phyloP scores from a whole-genome alignment of 164 flowering plant species.

The Macadamia tetraphylla region DNA sequence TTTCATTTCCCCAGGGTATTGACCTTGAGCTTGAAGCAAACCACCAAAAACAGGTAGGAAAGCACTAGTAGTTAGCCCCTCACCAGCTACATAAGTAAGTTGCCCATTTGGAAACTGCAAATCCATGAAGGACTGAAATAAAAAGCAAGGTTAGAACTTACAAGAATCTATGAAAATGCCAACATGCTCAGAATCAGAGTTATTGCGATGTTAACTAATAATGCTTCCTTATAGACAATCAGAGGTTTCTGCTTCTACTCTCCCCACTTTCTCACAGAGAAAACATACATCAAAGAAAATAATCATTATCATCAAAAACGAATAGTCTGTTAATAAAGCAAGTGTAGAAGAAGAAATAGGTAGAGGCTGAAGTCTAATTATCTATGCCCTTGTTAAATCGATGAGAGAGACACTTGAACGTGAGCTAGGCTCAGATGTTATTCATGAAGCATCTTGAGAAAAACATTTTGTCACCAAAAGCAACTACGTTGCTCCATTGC shows the following conservation, averaged over 20 bases:
- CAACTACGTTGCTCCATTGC: no score
- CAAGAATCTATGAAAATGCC: neutral
- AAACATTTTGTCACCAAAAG: no score
- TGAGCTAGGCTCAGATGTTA: no score
- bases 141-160: slow-evolving; percentile 6
- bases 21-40: slow-evolving; percentile 94
- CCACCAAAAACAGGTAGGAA: slow-evolving; percentile 87
- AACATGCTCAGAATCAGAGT: neutral
- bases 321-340: no score
- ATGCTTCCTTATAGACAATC: neutral
- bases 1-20: slow-evolving; percentile 89
- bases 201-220: neutral
- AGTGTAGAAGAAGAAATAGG: no score
- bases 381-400: no score
- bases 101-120: slow-evolving; percentile 98
- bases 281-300: no score
- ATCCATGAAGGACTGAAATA: slow-evolving; percentile 86
- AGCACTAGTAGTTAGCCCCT: slow-evolving; percentile 83
- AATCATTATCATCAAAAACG: no score
- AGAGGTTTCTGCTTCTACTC: neutral
- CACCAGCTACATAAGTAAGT: slow-evolving; percentile 89
- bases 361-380: no score
- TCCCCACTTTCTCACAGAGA: no score
- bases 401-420: no score
- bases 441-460: no score